Evolutionary conservation across 2,329 filamentous ascomycete genomes (phyloP).

Genomic region (Anthostomella pinea): DNA sequence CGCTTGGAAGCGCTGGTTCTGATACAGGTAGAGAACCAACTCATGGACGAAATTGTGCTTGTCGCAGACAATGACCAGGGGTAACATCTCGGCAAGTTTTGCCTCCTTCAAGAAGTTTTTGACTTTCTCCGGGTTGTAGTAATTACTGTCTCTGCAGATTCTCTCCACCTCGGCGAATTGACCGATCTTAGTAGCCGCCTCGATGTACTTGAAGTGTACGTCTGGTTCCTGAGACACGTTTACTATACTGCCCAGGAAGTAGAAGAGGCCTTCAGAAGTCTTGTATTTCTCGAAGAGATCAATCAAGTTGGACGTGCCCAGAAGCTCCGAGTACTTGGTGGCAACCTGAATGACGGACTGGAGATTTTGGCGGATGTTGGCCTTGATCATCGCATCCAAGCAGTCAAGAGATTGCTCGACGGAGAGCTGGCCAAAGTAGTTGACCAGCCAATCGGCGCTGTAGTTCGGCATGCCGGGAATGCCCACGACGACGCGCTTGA

Average conservation of each 20-base stretch:
- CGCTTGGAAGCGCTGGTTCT: constrained; percentile 98
- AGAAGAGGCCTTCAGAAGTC: constrained; percentile 94
- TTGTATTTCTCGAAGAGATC: constrained; percentile 97
- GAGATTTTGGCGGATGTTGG: constrained; percentile 95
- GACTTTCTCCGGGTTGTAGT: constrained; percentile 89
- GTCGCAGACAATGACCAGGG: constrained; percentile 96
- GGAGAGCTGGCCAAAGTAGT: constrained; percentile 90
- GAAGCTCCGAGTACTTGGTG: constrained; percentile 95
- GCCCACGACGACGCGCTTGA: constrained; percentile 88
- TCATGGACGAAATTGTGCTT: constrained; percentile 99
- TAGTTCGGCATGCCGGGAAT: constrained; percentile 80
- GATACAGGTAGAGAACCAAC: constrained; percentile 92
- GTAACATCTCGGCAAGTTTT: constrained; percentile 84
- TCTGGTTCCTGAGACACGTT: constrained; percentile 94
- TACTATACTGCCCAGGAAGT: constrained; percentile 96
- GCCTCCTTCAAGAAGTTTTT: constrained; percentile 99
- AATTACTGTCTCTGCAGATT: constrained; percentile 90
- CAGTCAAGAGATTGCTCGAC: constrained; percentile 94
- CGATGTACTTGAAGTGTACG: constrained; percentile 99
- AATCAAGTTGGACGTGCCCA: constrained; percentile 83
- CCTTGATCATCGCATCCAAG: constrained; percentile 92
- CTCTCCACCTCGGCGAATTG: constrained; percentile 96
- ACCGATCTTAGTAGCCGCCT: constrained; percentile 89
- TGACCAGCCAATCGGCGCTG: constrained; percentile 85
- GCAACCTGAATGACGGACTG: constrained; percentile 93